Evolutionary conservation across 2,329 filamentous ascomycete species (phyloP).

Genomic region (Westerdykella aurantiaca): DNA sequence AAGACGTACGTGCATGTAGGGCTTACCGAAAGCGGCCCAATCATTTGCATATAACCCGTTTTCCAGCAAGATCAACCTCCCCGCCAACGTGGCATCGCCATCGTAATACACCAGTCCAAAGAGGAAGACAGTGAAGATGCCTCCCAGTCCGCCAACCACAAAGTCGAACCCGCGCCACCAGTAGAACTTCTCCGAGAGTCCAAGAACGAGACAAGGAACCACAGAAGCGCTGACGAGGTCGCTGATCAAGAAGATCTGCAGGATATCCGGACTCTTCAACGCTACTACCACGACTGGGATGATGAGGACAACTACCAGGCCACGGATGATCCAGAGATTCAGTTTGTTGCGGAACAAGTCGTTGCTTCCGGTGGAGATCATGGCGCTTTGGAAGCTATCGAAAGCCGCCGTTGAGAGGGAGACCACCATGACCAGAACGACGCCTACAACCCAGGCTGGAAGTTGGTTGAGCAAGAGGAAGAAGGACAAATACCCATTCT

Average conservation of each 20-base stretch:
- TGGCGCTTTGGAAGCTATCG: slow-evolving; percentile 73
- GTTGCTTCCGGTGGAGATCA: slow-evolving; percentile 80
- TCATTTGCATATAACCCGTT: slow-evolving; percentile 69
- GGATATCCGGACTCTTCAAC: slow-evolving; percentile 64
- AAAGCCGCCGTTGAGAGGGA: slow-evolving; percentile 72
- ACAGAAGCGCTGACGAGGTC: slow-evolving; percentile 72
- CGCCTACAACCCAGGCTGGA: slow-evolving; percentile 73
- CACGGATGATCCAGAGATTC: slow-evolving; percentile 67
- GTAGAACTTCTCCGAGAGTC: slow-evolving; percentile 58
- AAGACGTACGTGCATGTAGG: background rate
- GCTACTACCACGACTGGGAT: slow-evolving; percentile 69
- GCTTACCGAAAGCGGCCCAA: slow-evolving; percentile 69
- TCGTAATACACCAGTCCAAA: slow-evolving; percentile 76
- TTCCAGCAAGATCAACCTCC: slow-evolving; percentile 63
- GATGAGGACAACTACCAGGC: slow-evolving; percentile 64
- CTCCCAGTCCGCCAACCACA: slow-evolving; percentile 69
- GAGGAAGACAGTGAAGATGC: slow-evolving; percentile 72
- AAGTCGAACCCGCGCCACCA: slow-evolving; percentile 80
- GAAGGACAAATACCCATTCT: slow-evolving; percentile 64
- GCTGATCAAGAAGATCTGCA: slow-evolving; percentile 78
- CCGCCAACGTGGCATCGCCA: slow-evolving; percentile 58
- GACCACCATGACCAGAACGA: slow-evolving; percentile 76
- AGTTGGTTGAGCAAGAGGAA: slow-evolving; percentile 68
- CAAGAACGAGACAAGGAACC: slow-evolving; percentile 70
- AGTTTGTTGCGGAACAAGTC: slow-evolving; percentile 79